Evolutionary conservation across 768 basidiomycete genomes (phyloP).

Genomic region (Dacryopinax spathularia): DNA sequence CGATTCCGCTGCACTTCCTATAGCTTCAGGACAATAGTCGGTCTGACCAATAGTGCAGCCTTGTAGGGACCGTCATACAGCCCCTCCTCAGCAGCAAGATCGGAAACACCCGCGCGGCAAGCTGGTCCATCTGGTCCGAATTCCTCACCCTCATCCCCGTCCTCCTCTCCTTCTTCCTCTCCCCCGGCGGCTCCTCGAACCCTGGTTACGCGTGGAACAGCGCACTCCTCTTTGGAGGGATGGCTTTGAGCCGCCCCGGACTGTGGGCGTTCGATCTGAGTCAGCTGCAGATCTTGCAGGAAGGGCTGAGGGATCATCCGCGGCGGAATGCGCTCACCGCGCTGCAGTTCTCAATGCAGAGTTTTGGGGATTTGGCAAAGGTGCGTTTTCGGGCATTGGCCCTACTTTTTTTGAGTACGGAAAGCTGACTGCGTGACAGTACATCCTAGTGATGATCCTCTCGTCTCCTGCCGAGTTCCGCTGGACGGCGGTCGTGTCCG

Average conservation of each 20-base stretch:
- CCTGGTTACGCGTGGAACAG: conserved; percentile 24
- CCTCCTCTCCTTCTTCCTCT: conserved; percentile 29
- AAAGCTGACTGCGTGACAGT: conserved; percentile 20
- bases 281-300: conserved; percentile 37
- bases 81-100: conserved; percentile 30
- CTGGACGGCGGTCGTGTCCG: conserved; percentile 27
- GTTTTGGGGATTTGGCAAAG: conserved; percentile 19
- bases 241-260: conserved; percentile 35
- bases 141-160: conserved; percentile 34
- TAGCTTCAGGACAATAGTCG: not conserved
- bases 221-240: conserved; percentile 33
- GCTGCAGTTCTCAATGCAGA: conserved; percentile 29
- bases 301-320: conserved; percentile 31
- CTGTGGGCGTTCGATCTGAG: conserved; percentile 42
- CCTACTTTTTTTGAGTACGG: not conserved
- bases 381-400: conserved; percentile 3
- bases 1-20: not conserved
- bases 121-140: conserved; percentile 38
- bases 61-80: conserved; percentile 34
- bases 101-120: conserved; percentile 35
- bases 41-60: conserved; percentile 16
- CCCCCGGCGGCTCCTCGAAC: conserved; percentile 7
- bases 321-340: conserved; percentile 31
- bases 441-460: conserved; percentile 25
- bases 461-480: conserved; percentile 24